Evolutionary conservation across 2,329 filamentous ascomycete genomes (phyloP).

Genomic region (Madurella mycetomatis): DNA sequence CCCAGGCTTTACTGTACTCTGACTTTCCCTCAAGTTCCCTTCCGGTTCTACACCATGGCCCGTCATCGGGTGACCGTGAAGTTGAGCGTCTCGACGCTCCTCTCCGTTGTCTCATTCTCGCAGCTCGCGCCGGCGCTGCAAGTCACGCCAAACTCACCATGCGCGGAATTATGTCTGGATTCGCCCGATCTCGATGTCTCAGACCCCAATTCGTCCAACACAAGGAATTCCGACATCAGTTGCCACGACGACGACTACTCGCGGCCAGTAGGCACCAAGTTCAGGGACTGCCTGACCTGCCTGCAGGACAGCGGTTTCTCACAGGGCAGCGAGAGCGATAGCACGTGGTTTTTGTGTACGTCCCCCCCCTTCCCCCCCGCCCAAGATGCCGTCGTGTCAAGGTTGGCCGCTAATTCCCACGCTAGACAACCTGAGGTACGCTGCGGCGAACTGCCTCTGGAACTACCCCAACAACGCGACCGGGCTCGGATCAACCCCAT

Average conservation of each 20-base stretch:
- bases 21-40: neutral
- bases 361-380: too few relatives aligned
- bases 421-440: slow-evolving; percentile 51
- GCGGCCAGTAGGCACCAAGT: slow-evolving; percentile 39
- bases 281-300: slow-evolving; percentile 48
- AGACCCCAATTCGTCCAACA: slow-evolving; percentile 44
- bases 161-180: slow-evolving; percentile 47
- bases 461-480: slow-evolving; percentile 49
- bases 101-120: slow-evolving; percentile 24
- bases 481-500: slow-evolving; percentile 42
- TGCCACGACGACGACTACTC: slow-evolving; percentile 45
- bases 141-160: slow-evolving; percentile 52
- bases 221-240: slow-evolving; percentile 41
- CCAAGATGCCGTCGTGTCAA: neutral
- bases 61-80: neutral
- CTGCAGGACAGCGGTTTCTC: slow-evolving; percentile 48
- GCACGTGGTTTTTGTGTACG: slow-evolving; percentile 55
- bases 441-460: slow-evolving; percentile 50
- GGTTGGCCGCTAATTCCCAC: slow-evolving; percentile 15
- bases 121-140: slow-evolving; percentile 39
- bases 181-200: slow-evolving; percentile 37
- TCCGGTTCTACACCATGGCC: slow-evolving; percentile 12
- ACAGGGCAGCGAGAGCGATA: slow-evolving; percentile 47
- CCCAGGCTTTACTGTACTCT: slow-evolving; percentile 3
- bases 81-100: slow-evolving; percentile 8